phyloP scores from a whole-genome alignment of 2,329 filamentous ascomycete genomes.

The Hymenotorrendiella dingleyae region DNA sequence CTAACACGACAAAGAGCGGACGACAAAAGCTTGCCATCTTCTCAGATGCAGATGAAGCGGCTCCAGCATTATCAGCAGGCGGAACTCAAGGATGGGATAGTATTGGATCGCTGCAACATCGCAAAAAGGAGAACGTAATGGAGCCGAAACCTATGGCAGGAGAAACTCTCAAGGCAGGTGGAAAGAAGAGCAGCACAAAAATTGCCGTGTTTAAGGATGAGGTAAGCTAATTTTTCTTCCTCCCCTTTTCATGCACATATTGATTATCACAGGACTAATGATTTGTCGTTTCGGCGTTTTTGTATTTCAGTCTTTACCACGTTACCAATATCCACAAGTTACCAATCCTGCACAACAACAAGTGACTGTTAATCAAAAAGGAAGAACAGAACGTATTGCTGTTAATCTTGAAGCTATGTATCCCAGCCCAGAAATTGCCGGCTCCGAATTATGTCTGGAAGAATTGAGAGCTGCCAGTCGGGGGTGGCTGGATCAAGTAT shows the following conservation, averaged over 20 bases:
- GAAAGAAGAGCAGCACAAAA: constrained; percentile 75
- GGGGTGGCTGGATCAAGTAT: constrained; percentile 59
- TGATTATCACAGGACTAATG: constrained; percentile 98
- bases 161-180: constrained; percentile 81
- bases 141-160: constrained; percentile 88
- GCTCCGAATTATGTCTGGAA: constrained; percentile 81
- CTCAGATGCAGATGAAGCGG: constrained; percentile 63
- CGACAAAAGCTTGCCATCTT: constrained; percentile 88
- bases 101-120: constrained; percentile 78
- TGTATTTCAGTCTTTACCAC: constrained; percentile 55
- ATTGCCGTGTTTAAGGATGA: constrained; percentile 92
- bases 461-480: constrained; percentile 76
- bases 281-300: constrained; percentile 42
- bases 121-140: constrained; percentile 89
- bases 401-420: constrained; percentile 84
- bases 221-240: constrained; percentile 58
- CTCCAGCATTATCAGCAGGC: constrained; percentile 47
- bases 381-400: constrained; percentile 79
- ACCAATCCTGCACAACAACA: constrained; percentile 68
- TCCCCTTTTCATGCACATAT: constrained; percentile 50
- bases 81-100: constrained; percentile 79
- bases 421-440: constrained; percentile 64
- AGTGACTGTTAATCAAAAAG: constrained; percentile 75
- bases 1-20: constrained; percentile 53
- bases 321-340: constrained; percentile 49